These are phyloP conservation scores for Tricholoma flavovirens DNA, from an alignment of 768 basidiomycete species.

Conservation along the genomic window DNA sequence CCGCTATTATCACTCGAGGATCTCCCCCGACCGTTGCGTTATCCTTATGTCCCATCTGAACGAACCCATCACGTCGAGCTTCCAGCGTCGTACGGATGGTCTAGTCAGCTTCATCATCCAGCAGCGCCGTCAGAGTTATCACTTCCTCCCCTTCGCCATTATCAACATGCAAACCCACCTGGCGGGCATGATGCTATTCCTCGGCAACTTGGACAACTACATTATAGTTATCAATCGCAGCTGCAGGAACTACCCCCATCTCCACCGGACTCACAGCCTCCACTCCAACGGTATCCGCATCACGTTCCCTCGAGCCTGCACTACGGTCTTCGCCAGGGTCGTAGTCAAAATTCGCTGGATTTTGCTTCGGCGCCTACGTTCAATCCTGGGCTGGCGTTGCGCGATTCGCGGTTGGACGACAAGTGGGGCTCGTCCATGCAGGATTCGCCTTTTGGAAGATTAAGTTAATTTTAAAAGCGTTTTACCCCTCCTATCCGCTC, in stretches of 20 bases:
- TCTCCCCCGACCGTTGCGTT: background rate
- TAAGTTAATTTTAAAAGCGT: conserved; percentile 16
- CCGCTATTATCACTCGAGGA: conserved; percentile 4
- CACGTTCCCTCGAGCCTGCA: conserved; percentile 12
- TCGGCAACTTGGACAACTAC: background rate
- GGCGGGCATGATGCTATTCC: background rate
- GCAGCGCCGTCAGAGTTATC: background rate
- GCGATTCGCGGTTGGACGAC: conserved; percentile 49
- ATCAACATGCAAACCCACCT: background rate
- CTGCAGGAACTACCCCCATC: background rate
- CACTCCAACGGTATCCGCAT: background rate
- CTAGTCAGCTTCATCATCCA: background rate
- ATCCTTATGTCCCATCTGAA: conserved; percentile 17
- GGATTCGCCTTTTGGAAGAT: conserved; percentile 36
- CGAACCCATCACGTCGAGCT: conserved; percentile 10
- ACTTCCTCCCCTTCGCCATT: background rate
- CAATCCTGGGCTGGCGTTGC: conserved; percentile 46
- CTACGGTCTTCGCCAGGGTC: conserved; percentile 6
- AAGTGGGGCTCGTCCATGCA: conserved; percentile 61
- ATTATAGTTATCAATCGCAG: background rate
- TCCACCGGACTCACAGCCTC: background rate
- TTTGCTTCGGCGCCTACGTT: conserved; percentile 1
- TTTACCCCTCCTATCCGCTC: too few relatives aligned
- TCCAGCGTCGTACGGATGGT: background rate
- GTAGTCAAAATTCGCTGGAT: conserved; percentile 13